phyloP scores from a whole-genome alignment of 495 filamentous ascomycete genomes.

The Aspergillus baeticus region DNA sequence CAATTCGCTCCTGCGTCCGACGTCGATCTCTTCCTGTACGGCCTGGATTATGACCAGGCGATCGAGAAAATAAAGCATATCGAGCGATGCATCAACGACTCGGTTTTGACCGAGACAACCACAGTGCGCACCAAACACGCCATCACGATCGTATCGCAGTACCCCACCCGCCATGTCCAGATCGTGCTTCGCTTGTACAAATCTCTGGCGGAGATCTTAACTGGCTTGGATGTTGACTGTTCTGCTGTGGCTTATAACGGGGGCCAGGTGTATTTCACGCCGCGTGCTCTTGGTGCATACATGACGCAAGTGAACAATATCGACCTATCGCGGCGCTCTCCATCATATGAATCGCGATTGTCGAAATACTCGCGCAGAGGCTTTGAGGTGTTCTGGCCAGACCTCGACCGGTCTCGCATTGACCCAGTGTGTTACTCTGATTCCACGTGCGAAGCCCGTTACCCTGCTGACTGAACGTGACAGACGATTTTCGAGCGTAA shows the following conservation, averaged over 20 bases:
- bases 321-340: conserved; percentile 74
- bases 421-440: conserved; percentile 52
- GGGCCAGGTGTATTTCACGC: conserved; percentile 68
- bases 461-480: conserved; percentile 2
- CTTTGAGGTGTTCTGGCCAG: conserved; percentile 77
- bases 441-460: no score
- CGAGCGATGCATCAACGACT: conserved; percentile 65
- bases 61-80: conserved; percentile 81
- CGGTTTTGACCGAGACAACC: conserved; percentile 72
- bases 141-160: conserved; percentile 78
- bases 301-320: conserved; percentile 78
- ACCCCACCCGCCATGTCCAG: conserved; percentile 77
- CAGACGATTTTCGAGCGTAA: conserved; percentile 77
- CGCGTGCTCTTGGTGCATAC: conserved; percentile 68
- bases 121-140: conserved; percentile 79
- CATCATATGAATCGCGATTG: conserved; percentile 83
- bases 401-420: conserved; percentile 66
- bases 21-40: conserved; percentile 82
- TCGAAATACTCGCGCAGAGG: conserved; percentile 82
- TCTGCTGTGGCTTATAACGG: conserved; percentile 79
- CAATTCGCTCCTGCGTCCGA: conserved; percentile 77
- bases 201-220: conserved; percentile 75
- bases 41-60: conserved; percentile 67
- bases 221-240: conserved; percentile 83
- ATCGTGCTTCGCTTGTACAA: conserved; percentile 84